Evolutionary conservation across 164 flowering plant genomes (phyloP).

Genomic region (Tinospora cordifolia): DNA sequence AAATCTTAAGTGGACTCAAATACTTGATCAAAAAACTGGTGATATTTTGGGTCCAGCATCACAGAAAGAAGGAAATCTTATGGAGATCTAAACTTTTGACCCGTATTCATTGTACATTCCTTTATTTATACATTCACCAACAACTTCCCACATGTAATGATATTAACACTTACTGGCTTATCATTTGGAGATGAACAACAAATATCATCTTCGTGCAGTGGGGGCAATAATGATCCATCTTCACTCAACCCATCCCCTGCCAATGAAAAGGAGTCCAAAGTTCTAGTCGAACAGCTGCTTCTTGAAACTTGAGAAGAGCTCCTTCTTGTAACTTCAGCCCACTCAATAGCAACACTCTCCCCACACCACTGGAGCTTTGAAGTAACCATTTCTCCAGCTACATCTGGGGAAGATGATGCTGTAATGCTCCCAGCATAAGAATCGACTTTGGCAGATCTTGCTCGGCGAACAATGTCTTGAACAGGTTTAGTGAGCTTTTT

Average conservation of each 20-base stretch:
- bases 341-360: conserved; percentile 21
- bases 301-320: conserved; percentile 22
- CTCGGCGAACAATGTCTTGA: conserved; percentile 20
- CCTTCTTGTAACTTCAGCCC: conserved; percentile 15
- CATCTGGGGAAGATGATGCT: conserved; percentile 17
- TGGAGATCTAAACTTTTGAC: too few relatives aligned
- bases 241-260: conserved; percentile 15
- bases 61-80: background rate
- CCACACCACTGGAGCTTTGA: conserved; percentile 15
- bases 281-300: conserved; percentile 13
- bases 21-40: background rate
- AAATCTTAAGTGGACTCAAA: background rate
- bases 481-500: conserved; percentile 18
- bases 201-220: conserved; percentile 12
- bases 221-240: conserved; percentile 9
- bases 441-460: conserved; percentile 17
- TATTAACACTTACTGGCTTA: conserved; percentile 30
- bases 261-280: conserved; percentile 10
- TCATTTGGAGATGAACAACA: conserved; percentile 26
- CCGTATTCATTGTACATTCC: too few relatives aligned
- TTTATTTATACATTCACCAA: background rate
- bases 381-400: conserved; percentile 15
- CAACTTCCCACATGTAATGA: background rate
- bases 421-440: conserved; percentile 5
- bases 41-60: background rate